phyloP scores from a whole-genome alignment of 805 yeast genomes.

The Torulaspora franciscae region DNA sequence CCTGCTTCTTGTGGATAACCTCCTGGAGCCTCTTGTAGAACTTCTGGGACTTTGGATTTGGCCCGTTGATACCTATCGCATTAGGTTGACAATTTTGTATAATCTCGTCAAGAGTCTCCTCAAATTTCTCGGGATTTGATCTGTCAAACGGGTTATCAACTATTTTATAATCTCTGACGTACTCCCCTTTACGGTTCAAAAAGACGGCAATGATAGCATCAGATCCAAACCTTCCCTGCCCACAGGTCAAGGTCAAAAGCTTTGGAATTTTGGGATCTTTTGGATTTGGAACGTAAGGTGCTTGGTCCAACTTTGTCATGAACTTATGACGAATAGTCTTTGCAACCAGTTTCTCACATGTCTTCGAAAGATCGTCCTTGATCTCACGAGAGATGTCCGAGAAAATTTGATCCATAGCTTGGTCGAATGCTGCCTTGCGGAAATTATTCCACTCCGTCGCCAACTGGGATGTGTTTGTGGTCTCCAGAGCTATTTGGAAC shows the following conservation, averaged over 20 bases:
- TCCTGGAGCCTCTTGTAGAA: constrained; percentile 53
- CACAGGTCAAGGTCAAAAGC: constrained; percentile 76
- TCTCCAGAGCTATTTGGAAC: constrained; percentile 51
- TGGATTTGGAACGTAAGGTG: constrained; percentile 82
- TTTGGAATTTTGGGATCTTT: constrained; percentile 82
- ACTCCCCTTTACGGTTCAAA: constrained; percentile 74
- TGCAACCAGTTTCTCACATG: constrained; percentile 66
- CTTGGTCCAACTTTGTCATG: constrained; percentile 75
- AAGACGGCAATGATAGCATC: constrained; percentile 84
- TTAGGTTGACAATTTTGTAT: constrained; percentile 73
- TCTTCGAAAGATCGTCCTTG: constrained; percentile 74
- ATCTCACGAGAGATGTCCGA: constrained; percentile 67
- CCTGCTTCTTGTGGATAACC: constrained; percentile 51
- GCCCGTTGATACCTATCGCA: constrained; percentile 86
- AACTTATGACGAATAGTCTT: constrained; percentile 66
- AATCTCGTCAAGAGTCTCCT: constrained; percentile 52
- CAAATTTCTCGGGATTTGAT: constrained; percentile 56
- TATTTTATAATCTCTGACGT: constrained; percentile 71
- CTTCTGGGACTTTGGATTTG: constrained; percentile 63
- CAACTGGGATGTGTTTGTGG: constrained; percentile 73
- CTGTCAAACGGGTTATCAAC: constrained; percentile 58
- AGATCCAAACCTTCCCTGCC: constrained; percentile 72
- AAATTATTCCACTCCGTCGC: constrained; percentile 77
- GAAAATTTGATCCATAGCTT: constrained; percentile 63
- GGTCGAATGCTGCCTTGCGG: constrained; percentile 60